Base-by-base conservation (phyloP, 2,329 filamentous ascomycete species). In the Ophiostoma pallidulum region DNA sequence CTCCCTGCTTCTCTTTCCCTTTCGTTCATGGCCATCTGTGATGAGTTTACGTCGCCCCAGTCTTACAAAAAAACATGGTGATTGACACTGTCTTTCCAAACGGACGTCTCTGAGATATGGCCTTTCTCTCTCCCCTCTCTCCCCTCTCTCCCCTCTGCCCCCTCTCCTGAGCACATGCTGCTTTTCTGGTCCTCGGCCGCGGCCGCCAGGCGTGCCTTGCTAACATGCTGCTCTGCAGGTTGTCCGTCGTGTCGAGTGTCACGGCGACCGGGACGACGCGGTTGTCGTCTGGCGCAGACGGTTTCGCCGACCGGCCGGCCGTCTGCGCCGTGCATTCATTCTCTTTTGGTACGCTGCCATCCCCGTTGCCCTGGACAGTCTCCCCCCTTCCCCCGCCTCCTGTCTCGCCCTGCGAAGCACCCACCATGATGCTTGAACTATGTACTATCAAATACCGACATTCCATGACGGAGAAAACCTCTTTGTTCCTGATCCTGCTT, bases 41-140 rank as follows among this genome's bases (percentile, higher is more conserved):
- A 77, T 77, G 73, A 77, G 66, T 62, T 66, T 73, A 53, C 64
- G 74, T 77, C 74, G 74, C 74, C 74, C 74, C 74, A 74, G 73
- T 72, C 74, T 71, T 73, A 77, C 67, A 51, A 57, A 63, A n/a
- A 59, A 60, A 58, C 52, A 68, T 77, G 73, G 72, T 77, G 74
- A 77, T 69, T 63, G 70, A 75, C 73, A 67, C 61, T 56, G 67
- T 70, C 68, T 65, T 66, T 67, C 68, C 68, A 71, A 71, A 70
- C 63, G 66, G 63, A 71, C 68, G 67, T 62, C 45, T 61, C 67
- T 71, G 68, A 71, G 59, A 38, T 45, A 44, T 35, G 26, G 36
- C 36, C 29, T 37, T 49, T 33, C 46, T 31, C 20, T 18, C 12
- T 32, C 5, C 16, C 16, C 19, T 32, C 19, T 38, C 8, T 29